A percentile compares a stretch with the other conserved stretches of the same genome.
These are phyloP conservation scores for Gossypium gossypioides DNA, from an alignment of 441 rosid genomes.

Conservation along the genomic window DNA sequence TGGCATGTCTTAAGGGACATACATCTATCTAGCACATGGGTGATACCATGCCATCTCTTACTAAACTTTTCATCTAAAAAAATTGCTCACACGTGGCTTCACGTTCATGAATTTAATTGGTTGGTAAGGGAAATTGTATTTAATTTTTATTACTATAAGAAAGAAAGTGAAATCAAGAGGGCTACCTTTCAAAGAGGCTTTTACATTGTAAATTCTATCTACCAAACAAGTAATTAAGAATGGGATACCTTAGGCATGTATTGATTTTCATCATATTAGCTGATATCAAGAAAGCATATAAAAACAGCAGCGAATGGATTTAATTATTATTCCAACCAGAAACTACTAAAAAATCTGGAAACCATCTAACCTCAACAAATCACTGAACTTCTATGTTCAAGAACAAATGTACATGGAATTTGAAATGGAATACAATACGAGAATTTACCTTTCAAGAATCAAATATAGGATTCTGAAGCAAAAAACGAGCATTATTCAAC, in stretches of 20 bases:
- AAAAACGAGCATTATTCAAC: constrained; percentile 47
- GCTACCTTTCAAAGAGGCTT: no score
- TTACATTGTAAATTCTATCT: no score
- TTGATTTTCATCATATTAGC: no score
- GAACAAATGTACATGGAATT: neutral
- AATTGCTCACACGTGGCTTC: constrained; percentile 13
- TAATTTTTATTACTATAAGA: neutral
- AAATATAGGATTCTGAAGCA: constrained; percentile 46
- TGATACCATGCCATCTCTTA: constrained; percentile 13
- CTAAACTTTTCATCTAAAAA: constrained; percentile 12
- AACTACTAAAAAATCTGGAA: neutral
- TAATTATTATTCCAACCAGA: no score
- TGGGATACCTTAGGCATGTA: no score
- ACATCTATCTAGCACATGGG: constrained; percentile 30
- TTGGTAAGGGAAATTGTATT: neutral
- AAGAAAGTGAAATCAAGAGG: no score
- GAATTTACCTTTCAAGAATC: constrained; percentile 40
- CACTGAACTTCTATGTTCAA: neutral
- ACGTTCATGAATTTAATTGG: constrained; percentile 10
- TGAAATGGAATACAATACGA: neutral
- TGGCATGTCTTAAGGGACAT: constrained; percentile 30
- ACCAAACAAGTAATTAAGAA: no score
- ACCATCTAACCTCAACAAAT: neutral
- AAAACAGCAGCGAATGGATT: no score
- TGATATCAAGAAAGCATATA: no score